Conservation (phyloP, 768 basidiomycete species). For the Lactifluus pinguis region DNA sequence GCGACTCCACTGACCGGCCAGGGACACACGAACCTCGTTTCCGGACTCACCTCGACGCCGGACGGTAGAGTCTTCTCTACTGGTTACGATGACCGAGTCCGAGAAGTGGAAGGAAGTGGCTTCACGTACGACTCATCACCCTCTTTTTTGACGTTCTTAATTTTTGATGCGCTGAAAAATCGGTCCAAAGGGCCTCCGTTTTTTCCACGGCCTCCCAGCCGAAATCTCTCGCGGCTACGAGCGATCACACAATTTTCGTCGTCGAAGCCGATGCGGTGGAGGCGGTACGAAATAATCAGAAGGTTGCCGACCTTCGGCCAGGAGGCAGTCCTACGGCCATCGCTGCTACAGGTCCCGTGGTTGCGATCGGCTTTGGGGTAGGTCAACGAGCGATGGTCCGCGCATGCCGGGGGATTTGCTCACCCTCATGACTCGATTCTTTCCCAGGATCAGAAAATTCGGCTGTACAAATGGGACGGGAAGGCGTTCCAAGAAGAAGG, state of each 20-base stretch:
- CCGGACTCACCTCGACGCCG: constrained; percentile 43
- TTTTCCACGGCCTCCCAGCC: constrained; percentile 55
- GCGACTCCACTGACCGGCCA: constrained; percentile 46
- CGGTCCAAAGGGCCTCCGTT: constrained; percentile 39
- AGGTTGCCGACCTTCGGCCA: constrained; percentile 46
- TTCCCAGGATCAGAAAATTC: constrained; percentile 62
- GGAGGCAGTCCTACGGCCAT: constrained; percentile 48
- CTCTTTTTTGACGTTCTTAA: constrained; percentile 1
- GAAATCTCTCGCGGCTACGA: constrained; percentile 48
- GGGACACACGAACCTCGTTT: constrained; percentile 64
- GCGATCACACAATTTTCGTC: constrained; percentile 59
- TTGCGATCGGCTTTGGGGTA: constrained; percentile 75
- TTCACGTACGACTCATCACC: constrained; percentile 35
- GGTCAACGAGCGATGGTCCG: constrained; percentile 22
- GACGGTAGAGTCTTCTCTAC: constrained; percentile 53
- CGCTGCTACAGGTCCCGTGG: constrained; percentile 39
- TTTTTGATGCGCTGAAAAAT: not conserved
- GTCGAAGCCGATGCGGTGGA: constrained; percentile 50
- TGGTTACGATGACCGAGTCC: constrained; percentile 74
- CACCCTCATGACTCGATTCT: not conserved
- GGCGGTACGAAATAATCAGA: constrained; percentile 62
- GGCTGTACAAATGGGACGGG: constrained; percentile 65
- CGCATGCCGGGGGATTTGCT: constrained; percentile 4
- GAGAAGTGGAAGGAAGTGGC: constrained; percentile 47
- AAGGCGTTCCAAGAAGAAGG: constrained; percentile 46